phyloP scores from a whole-genome alignment of 2,329 filamentous ascomycete species.

The Aspergillus flavus region DNA sequence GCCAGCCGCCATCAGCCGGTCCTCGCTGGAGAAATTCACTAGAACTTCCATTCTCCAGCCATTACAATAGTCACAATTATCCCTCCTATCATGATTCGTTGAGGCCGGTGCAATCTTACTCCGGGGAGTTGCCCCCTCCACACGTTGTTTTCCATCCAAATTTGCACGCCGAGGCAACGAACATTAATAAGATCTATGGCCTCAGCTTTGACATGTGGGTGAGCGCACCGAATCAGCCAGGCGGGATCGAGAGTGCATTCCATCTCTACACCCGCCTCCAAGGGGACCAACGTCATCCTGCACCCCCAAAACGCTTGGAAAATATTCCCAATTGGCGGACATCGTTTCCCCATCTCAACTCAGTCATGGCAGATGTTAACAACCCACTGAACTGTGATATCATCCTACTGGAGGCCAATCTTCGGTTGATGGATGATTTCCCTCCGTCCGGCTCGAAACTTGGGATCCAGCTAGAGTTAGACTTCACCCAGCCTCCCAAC shows the following conservation, averaged over 20 bases:
- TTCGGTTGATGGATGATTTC: slow-evolving; percentile 48
- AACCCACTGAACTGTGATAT: slow-evolving; percentile 44
- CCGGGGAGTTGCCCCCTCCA: slow-evolving; percentile 37
- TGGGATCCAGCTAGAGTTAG: slow-evolving; percentile 46
- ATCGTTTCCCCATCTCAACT: slow-evolving; percentile 44
- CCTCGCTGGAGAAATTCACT: slow-evolving; percentile 37
- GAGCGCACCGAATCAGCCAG: slow-evolving; percentile 38
- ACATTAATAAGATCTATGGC: slow-evolving; percentile 34
- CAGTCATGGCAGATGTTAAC: slow-evolving; percentile 37
- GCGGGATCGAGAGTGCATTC: slow-evolving; percentile 41
- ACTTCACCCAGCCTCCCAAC: slow-evolving; percentile 39
- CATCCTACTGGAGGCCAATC: slow-evolving; percentile 47
- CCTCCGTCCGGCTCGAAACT: slow-evolving; percentile 45
- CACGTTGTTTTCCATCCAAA: slow-evolving; percentile 37
- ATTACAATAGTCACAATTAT: slow-evolving; percentile 31
- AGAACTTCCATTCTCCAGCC: slow-evolving; percentile 34
- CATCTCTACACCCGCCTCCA: slow-evolving; percentile 50
- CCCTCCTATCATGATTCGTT: slow-evolving; percentile 35
- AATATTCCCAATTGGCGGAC: slow-evolving; percentile 43
- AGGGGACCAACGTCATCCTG: slow-evolving; percentile 39
- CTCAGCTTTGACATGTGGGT: slow-evolving; percentile 53
- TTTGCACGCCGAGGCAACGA: slow-evolving; percentile 28
- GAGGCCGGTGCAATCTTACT: slow-evolving; percentile 36
- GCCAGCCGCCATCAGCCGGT: slow-evolving; percentile 34
- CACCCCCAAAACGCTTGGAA: slow-evolving; percentile 43